phyloP scores from a whole-genome alignment of 768 basidiomycete species.

The Suillus weaverae region DNA sequence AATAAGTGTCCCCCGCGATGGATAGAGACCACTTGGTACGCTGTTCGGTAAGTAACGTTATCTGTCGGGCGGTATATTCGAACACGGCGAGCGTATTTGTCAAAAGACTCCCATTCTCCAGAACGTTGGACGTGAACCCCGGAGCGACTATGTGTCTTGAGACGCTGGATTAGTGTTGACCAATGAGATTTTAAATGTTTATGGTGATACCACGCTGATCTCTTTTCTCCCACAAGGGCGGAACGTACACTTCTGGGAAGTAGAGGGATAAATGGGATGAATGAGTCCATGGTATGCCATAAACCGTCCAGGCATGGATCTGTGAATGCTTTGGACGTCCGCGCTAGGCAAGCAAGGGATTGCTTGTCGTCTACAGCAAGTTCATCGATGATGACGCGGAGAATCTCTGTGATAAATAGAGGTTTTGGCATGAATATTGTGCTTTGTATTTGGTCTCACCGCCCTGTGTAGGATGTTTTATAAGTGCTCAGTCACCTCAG shows the following conservation, averaged over 20 bases:
- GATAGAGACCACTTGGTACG: neutral
- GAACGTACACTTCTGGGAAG: neutral
- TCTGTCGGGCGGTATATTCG: too few relatives aligned
- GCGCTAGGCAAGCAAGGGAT: constrained; percentile 8
- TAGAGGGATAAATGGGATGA: neutral
- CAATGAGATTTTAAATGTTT: neutral
- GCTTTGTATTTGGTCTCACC: too few relatives aligned
- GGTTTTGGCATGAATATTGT: neutral
- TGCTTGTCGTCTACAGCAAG: constrained; percentile 8
- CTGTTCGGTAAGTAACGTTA: neutral
- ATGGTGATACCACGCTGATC: neutral
- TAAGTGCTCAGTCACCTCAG: too few relatives aligned
- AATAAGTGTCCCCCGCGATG: neutral
- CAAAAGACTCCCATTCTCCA: neutral
- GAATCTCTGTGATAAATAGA: constrained; percentile 14
- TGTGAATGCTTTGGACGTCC: constrained; percentile 10
- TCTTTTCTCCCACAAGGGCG: neutral
- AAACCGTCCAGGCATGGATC: neutral
- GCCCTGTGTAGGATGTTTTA: too few relatives aligned
- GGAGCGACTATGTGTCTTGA: neutral
- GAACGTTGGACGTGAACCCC: neutral
- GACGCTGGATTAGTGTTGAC: neutral
- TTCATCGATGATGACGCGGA: constrained; percentile 11
- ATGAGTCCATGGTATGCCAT: neutral
- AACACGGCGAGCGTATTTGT: neutral